Base-by-base conservation (phyloP, 2,329 filamentous ascomycete species). In the Xylariaceae sp. region DNA sequence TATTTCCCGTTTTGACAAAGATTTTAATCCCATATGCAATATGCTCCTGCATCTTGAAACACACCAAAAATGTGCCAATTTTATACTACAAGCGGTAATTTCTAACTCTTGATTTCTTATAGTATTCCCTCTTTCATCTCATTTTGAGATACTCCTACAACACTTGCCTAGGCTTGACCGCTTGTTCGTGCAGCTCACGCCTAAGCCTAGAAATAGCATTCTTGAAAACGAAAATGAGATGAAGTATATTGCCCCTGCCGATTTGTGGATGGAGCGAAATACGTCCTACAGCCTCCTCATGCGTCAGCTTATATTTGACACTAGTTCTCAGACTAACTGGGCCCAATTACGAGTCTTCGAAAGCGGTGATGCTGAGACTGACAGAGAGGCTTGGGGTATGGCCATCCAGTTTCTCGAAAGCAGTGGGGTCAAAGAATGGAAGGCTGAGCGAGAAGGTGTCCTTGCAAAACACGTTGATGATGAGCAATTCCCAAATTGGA, bases 101-200 rank as follows among this genome's bases (percentile, higher is more conserved):
- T n/a, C n/a, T n/a, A n/a, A n/a, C n/a, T n/a, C n/a, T n/a, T n/a
- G n/a, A n/a, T n/a, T n/a, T n/a, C n/a, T n/a, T n/a, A n/a, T n/a
- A n/a, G n/a, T 90, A 6, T 91, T 91, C 64, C 88, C 89, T 0
- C 84, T 87, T 31, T 79, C 81, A 44, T 80, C 81, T 5, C 87
- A 91, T 67, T 78, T 89, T 46, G 73, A 80, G 34, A 74, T 73
- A 40, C 73, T 84, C 1, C 70, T 84, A 2, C 69, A 73, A 2
- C 64, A 76, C 56, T 78, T 87, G 59, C 80, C 79, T 1, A 77
- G 72, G 9, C 64, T 89, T 3, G 76, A 82, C 37, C 75, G 75
- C 11, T 72, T 89, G 1, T 86, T 78, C 53, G 71, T 87, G 11
- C 85, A 86, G 56, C 66, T 82, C 7, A 65, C 62, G 0, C 69